phyloP scores from a whole-genome alignment of 2,329 filamentous ascomycete genomes.

The Phaeosphaeria sp. region DNA sequence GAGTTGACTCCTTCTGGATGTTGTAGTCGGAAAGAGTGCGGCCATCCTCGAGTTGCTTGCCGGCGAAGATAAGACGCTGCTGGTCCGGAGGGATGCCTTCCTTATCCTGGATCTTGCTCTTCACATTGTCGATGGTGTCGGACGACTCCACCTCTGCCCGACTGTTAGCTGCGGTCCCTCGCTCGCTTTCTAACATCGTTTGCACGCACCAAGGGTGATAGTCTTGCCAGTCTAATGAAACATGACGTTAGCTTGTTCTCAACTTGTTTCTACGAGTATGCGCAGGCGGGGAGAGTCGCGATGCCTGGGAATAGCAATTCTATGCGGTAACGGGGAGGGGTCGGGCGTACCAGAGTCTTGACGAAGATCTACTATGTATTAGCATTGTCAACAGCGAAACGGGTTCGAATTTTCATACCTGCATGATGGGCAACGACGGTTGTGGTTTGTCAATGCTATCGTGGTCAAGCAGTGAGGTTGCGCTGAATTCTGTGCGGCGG shows the following conservation, averaged over 20 bases:
- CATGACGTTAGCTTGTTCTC: background rate
- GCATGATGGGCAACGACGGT: background rate
- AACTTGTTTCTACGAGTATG: background rate
- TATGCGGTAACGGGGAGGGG: conserved; percentile 14
- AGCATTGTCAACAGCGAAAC: background rate
- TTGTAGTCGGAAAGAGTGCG: conserved; percentile 98
- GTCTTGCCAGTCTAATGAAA: conserved; percentile 82
- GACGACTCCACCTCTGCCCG: conserved; percentile 75
- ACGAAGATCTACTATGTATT: conserved; percentile 71
- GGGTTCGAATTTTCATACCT: background rate
- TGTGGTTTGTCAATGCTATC: background rate
- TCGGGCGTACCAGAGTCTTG: conserved; percentile 76
- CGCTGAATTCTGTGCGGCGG: background rate
- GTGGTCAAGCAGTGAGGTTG: background rate
- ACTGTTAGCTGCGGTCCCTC: background rate
- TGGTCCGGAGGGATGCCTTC: conserved; percentile 98
- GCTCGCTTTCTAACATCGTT: conserved; percentile 63
- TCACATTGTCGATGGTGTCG: conserved; percentile 99
- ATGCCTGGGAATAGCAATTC: conserved; percentile 19
- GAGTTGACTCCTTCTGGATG: conserved; percentile 99
- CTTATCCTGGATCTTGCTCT: conserved; percentile 99
- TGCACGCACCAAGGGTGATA: conserved; percentile 75
- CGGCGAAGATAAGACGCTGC: conserved; percentile 98
- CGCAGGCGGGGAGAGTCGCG: background rate
- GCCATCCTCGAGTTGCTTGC: conserved; percentile 99